These are phyloP conservation scores for Phytopythium kandeliae DNA, from an alignment of 352 stramenopile species.

Conservation along the genomic window DNA sequence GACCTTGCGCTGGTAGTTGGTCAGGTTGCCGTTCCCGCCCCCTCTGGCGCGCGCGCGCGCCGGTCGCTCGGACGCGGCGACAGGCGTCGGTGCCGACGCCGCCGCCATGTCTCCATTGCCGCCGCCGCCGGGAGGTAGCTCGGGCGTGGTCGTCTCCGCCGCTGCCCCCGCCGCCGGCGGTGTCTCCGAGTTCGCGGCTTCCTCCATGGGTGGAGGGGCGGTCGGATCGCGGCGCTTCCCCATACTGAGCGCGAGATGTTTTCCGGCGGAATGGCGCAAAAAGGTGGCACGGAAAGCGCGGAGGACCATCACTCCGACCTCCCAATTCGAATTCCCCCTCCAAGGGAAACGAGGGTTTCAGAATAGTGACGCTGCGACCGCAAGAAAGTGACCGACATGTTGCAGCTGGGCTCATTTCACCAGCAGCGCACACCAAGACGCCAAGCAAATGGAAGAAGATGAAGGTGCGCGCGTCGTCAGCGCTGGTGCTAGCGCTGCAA, in stretches of 20 bases:
- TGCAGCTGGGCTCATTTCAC: too few species aligned
- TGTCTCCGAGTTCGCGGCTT: too few species aligned
- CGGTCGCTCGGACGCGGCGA: conserved; percentile 1
- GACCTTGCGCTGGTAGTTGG: conserved; percentile 79
- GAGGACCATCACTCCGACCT: conserved; percentile 3
- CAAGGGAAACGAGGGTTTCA: not conserved
- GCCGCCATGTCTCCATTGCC: not conserved
- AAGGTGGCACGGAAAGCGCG: not conserved
- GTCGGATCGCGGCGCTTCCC: conserved; percentile 7
- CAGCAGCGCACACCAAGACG: too few species aligned
- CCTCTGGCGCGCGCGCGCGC: not conserved
- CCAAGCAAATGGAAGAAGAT: too few species aligned
- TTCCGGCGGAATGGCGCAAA: not conserved
- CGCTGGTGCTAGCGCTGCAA: not conserved
- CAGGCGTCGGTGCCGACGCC: conserved; percentile 6
- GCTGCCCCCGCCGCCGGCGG: too few species aligned
- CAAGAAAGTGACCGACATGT: too few species aligned
- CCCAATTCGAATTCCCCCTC: conserved; percentile 1
- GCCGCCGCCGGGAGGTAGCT: not conserved
- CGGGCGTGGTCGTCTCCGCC: too few species aligned
- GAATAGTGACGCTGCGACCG: not conserved
- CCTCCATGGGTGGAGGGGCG: too few species aligned
- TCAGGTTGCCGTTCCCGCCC: conserved; percentile 70
- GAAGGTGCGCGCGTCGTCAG: too few species aligned
- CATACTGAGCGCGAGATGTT: conserved; percentile 3